phyloP scores from a whole-genome alignment of 2,329 filamentous ascomycete species.

The Fusarium caatingaense region DNA sequence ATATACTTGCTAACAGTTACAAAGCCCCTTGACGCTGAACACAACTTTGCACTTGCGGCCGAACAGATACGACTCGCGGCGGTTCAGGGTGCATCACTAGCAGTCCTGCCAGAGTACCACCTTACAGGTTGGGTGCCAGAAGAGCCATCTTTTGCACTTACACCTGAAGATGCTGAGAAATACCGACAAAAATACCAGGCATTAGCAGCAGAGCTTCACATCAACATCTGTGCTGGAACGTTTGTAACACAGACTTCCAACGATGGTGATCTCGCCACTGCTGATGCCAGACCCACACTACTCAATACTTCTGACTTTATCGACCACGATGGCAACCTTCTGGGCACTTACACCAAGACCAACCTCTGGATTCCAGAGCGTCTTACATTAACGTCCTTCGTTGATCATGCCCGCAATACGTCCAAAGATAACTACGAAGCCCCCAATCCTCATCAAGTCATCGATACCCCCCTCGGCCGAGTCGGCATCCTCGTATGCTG shows the following conservation, averaged over 20 bases:
- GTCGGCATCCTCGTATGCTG: conserved; percentile 79
- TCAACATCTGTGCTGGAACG: conserved; percentile 80
- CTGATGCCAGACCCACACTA: conserved; percentile 61
- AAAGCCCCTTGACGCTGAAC: conserved; percentile 39
- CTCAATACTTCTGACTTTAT: conserved; percentile 77
- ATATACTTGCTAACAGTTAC: not conserved
- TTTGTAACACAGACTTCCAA: conserved; percentile 62
- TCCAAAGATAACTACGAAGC: conserved; percentile 55
- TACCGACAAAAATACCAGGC: conserved; percentile 71
- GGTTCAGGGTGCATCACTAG: conserved; percentile 55
- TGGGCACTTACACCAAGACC: conserved; percentile 77
- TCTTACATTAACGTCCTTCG: conserved; percentile 58
- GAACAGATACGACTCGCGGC: conserved; percentile 34
- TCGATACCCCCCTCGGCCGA: conserved; percentile 66
- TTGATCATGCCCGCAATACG: conserved; percentile 49
- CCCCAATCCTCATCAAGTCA: conserved; percentile 58
- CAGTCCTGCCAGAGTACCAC: conserved; percentile 78
- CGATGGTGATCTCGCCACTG: conserved; percentile 57
- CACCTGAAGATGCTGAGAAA: conserved; percentile 61
- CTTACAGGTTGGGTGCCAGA: conserved; percentile 78
- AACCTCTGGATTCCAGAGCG: conserved; percentile 81
- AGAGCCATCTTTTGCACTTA: conserved; percentile 66
- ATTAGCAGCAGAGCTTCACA: conserved; percentile 72
- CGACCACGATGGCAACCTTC: conserved; percentile 67
- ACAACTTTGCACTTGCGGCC: conserved; percentile 35